These are phyloP conservation scores for Dryas drummondii DNA, from an alignment of 306 rosid genomes.

Conservation along the genomic window DNA sequence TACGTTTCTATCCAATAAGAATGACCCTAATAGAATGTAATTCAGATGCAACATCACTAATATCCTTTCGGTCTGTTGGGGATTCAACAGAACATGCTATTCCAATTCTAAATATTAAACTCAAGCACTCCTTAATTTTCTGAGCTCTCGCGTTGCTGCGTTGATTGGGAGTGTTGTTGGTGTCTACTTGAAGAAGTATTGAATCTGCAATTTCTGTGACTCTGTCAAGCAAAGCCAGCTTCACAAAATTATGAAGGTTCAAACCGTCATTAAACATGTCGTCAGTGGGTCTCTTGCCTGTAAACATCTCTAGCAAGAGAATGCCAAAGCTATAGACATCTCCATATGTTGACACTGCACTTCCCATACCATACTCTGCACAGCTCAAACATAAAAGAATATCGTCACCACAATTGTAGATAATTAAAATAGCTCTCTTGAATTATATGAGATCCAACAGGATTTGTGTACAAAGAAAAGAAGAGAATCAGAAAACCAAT, in stretches of 20 bases:
- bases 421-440: too few species aligned
- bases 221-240: not conserved
- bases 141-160: not conserved
- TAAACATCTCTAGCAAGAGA: constrained; percentile 5
- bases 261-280: constrained; percentile 7
- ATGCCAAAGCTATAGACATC: constrained; percentile 7
- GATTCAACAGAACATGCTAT: not conserved
- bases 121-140: not conserved
- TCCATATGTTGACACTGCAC: not conserved
- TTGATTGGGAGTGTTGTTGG: too few species aligned
- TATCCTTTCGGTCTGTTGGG: not conserved
- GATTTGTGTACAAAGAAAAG: not conserved
- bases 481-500: not conserved
- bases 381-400: not conserved
- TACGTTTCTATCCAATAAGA: not conserved
- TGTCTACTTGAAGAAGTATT: not conserved
- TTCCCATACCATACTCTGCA: not conserved
- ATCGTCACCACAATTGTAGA: too few species aligned
- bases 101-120: not conserved
- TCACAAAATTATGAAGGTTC: not conserved
- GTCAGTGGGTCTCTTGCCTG: constrained; percentile 1
- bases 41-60: not conserved
- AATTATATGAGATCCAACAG: too few species aligned
- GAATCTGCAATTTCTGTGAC: constrained; percentile 8
- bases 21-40: not conserved